Evolutionary conservation across 805 yeast genomes (phyloP), one percentile per base, ranked within the genome.

Genomic region (Kazachstania bromeliacearum): DNA sequence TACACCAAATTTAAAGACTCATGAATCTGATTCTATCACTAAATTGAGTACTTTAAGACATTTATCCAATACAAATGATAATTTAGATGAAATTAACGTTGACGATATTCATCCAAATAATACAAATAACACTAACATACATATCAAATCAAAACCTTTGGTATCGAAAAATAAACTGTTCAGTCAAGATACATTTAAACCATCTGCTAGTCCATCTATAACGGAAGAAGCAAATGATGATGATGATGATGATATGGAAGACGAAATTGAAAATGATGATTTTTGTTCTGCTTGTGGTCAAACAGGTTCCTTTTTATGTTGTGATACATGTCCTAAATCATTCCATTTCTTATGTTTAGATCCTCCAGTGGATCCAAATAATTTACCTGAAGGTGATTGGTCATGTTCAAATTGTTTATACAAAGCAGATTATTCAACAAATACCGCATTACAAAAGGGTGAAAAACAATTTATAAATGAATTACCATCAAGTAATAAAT

Each of bases 251-350:
- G 43, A 57, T 8, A 57, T 66, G 6, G 54, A 53, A 34, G 55
- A 54, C 35, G 67, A 57, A 33, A 48, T 53, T 12, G 61, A 56
- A 39, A 92, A 89, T 55, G 94, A 88, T 42, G 98, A 89, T 57
- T 88, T 71, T 56, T 89, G 98, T 53, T 67, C 83, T n/a, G 70
- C 92, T 0, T 89, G 98, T 62, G 88, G 94, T 2, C 84, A 85
- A 19, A 67, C 87, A 0, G 98, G 98, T 9, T 70, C 83, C 19
- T 87, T 89, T 48, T 66, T 89, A 17, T 92, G 97, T 60, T 89
- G 98, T 61, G 98, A 89, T 48, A 69, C 83, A 2, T 89, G 98
- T 59, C 96, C 96, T 0, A 71, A 70, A 48, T 83, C 95, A 2
- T 92, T 89, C 60, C 98, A 89, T 55, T 85, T 92, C 53, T 68